Base-by-base conservation (phyloP, 202 grass and related monocot genomes). In the Schoenoplectus tabernaemontani region DNA sequence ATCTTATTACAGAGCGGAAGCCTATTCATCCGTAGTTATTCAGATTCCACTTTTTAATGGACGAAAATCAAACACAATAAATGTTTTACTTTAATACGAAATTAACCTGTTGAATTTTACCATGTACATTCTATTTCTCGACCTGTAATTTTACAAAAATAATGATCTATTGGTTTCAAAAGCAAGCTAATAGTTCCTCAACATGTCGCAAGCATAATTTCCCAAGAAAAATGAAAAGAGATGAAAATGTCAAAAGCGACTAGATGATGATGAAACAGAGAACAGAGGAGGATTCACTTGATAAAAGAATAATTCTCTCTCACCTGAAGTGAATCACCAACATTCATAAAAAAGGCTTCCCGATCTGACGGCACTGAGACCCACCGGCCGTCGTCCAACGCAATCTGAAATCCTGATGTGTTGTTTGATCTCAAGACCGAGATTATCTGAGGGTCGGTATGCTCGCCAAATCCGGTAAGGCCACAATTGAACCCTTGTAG, bases 361-460 rank as follows among this genome's bases (percentile, higher is more conserved):
- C 80, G 78, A 85, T 98, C 95, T 10, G 95, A 88, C 0, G 95
- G 91, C 43, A 98, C 95, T 11, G 95, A 88, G 16, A 90, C 81
- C 95, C 95, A 98, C 9, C 78, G 87, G 1, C 83, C 86, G 73
- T 82, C 81, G n/a, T 28, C 64, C 17, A 95, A 90, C 17, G 62
- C 84, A 73, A 98, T 88, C 85, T 95, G 95, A 38, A 98, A 87
- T 4, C 95, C 95, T 0, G 89, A 81, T 13, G 87, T 92, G 78
- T 64, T 69, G 86, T 98, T 98, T 38, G 91, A 98, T 86, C 89
- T 78, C 15, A 98, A 80, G 78, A 95, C 37, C 0, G 95, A 98
- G 57, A 98, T 41, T 81, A 98, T 84, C 83, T 98, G 95, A n/a
- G 95, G 95, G 84, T 94, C 95, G 10, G 95, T 98, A 86, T 98